Evolutionary conservation across 2,329 filamentous ascomycete species (phyloP).

Genomic region (Penicillium hordei): DNA sequence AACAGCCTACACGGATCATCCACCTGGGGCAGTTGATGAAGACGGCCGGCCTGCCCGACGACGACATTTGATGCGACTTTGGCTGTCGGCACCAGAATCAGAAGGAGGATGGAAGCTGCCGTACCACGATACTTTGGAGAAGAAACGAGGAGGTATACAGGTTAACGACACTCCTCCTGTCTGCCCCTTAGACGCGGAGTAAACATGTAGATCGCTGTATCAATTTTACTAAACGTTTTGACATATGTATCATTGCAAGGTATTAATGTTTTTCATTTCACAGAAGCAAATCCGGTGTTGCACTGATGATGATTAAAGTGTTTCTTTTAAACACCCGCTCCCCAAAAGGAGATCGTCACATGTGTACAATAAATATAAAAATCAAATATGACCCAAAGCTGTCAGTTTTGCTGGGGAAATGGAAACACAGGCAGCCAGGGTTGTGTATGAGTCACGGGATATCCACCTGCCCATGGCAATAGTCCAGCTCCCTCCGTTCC

Average conservation of each 20-base stretch:
- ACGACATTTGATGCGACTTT: slow-evolving; percentile 31
- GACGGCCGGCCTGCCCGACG: slow-evolving; percentile 20
- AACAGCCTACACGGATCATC: slow-evolving; percentile 30
- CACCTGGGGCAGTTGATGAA: slow-evolving; percentile 24
- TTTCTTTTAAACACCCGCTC: too few relatives aligned
- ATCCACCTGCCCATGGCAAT: slow-evolving; percentile 25
- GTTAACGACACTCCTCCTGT: slow-evolving; percentile 27
- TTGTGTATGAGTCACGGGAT: slow-evolving; percentile 16
- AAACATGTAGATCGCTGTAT: not conserved
- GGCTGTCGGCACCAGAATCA: slow-evolving; percentile 26
- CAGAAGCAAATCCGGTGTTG: not conserved
- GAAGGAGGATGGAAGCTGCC: slow-evolving; percentile 32
- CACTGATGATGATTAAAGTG: too few relatives aligned
- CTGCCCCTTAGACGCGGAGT: slow-evolving; percentile 30
- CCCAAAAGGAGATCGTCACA: too few relatives aligned
- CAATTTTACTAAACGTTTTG: not conserved
- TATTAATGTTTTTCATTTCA: not conserved
- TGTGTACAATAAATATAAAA: too few relatives aligned
- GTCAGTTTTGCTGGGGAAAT: slow-evolving; percentile 20
- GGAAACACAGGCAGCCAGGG: slow-evolving; percentile 24
- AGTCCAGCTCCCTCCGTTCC: slow-evolving; percentile 22
- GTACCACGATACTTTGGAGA: slow-evolving; percentile 26
- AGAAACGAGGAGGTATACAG: slow-evolving; percentile 32
- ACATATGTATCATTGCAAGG: not conserved
- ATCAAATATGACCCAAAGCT: too few relatives aligned